Evolutionary conservation across 176 grass and related monocot genomes (phyloP), one percentile per base, ranked within the genome.

Genomic region (Luzula sylvatica): DNA sequence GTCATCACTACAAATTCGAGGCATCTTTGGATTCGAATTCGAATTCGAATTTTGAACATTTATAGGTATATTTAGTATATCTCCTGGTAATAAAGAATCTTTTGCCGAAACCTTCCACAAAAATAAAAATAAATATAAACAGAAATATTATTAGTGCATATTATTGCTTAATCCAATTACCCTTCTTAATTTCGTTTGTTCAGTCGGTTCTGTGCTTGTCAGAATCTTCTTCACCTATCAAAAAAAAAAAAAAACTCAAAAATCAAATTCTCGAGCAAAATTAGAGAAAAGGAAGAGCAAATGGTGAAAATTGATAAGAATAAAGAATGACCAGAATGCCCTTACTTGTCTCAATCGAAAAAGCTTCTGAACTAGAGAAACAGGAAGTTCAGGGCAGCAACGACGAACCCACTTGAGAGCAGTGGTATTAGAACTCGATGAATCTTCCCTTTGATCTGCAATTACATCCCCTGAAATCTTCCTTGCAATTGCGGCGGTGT

Each of bases 321-420:
- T 15, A 22, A 15, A 15, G 1, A 14, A 46, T 46, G 0, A 14
- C 15, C 5, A 14, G 12, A 46, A 14, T 13, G 49, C 21, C 46
- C 4, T 20, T 44, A 95, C 89, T 80, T 95, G 76, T 35, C 83
- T 86, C n/a, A 72, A 52, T 15, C 89, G 83, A 58, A 95, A 95
- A 22, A 88, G 72, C 57, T 88, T 95, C 19, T 88, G 89, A 26
- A 95, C 58, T 2, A 95, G 70, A 11, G 80, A 76, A 15, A 70
- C 54, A 5, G 89, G 89, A 15, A 95, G 29, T 26, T 85, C 15
- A 1, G 83, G 83, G 67, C 83, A 88, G 74, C 83, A 95, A 9
- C 80, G 89, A 5, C 80, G 76, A 8, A 88, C 74, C 89, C 89
- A 88, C 19, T 38, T 82, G 47, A 95, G 56, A 8, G 80, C 89